A percentile compares a stretch with the other conserved stretches of the same genome.
Evolutionary conservation across 2,329 filamentous ascomycete genomes (phyloP).

Genomic region (Colletotrichum brevisporum): DNA sequence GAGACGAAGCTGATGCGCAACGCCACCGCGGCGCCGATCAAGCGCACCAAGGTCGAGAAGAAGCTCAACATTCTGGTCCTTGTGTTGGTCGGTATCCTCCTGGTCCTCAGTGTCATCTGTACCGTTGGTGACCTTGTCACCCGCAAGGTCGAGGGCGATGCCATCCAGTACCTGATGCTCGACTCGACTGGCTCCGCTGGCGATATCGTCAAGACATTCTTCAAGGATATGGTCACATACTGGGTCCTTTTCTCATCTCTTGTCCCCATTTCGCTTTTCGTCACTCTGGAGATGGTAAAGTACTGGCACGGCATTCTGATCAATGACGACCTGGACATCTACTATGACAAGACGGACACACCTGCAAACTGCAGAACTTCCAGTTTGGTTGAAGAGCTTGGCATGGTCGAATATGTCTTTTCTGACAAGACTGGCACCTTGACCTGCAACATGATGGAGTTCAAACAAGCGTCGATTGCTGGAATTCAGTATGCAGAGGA

Average conservation of each 20-base stretch:
- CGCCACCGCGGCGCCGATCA: slow-evolving; percentile 96
- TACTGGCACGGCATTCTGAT: slow-evolving; percentile 98
- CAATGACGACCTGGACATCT: slow-evolving; percentile 97
- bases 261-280: slow-evolving; percentile 97
- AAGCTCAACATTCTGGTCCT: slow-evolving; percentile 95
- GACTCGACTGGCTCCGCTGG: slow-evolving; percentile 68
- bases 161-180: slow-evolving; percentile 82
- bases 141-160: slow-evolving; percentile 72
- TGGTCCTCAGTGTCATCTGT: slow-evolving; percentile 88
- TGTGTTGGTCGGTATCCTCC: slow-evolving; percentile 86
- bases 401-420: slow-evolving; percentile 99
- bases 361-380: slow-evolving; percentile 96
- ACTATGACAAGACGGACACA: slow-evolving; percentile 95
- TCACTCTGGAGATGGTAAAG: slow-evolving; percentile 97
- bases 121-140: slow-evolving; percentile 92
- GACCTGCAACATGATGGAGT: slow-evolving; percentile 99
- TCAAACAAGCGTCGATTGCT: slow-evolving; percentile 92
- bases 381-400: slow-evolving; percentile 94
- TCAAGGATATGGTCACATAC: slow-evolving; percentile 96
- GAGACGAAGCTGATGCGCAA: slow-evolving; percentile 99
- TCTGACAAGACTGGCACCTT: slow-evolving; percentile 98
- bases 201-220: slow-evolving; percentile 81
- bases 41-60: slow-evolving; percentile 94
- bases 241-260: slow-evolving; percentile 98
- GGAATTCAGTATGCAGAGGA: slow-evolving; percentile 95